These are phyloP conservation scores for Quercus phellos DNA, from an alignment of 331 rosid genomes.

Conservation along the genomic window DNA sequence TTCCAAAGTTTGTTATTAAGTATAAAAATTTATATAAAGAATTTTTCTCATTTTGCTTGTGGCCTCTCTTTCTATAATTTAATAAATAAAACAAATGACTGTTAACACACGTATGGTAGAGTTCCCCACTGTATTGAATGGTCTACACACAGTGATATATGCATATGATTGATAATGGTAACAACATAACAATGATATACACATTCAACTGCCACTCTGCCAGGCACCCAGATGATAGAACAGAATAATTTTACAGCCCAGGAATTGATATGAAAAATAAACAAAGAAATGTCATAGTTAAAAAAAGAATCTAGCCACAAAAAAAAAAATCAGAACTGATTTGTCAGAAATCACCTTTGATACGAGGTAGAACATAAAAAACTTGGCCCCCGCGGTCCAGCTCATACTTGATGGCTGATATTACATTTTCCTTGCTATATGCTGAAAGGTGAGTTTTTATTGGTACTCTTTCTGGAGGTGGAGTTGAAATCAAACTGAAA, in stretches of 20 bases:
- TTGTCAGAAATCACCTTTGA: constrained; percentile 62
- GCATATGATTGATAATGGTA: background rate
- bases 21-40: background rate
- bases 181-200: background rate
- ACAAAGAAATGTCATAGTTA: too few species aligned
- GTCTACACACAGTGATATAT: background rate
- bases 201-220: background rate
- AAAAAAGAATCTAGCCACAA: background rate
- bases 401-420: constrained; percentile 74
- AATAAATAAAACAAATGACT: background rate
- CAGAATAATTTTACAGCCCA: background rate
- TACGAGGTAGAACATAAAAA: constrained; percentile 89
- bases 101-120: background rate
- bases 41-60: background rate
- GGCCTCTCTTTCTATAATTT: background rate
- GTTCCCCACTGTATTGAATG: background rate
- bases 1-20: background rate
- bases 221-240: background rate
- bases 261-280: too few species aligned
- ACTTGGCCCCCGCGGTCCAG: constrained; percentile 91
- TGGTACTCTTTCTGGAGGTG: constrained; percentile 97
- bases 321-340: constrained; percentile 3
- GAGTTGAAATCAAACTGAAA: constrained; percentile 91
- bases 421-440: constrained; percentile 61
- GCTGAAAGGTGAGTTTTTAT: constrained; percentile 84